Percentiles rank a stretch among this genome's conserved stretches.
phyloP scores from a whole-genome alignment of 78 protist species.

The Dictyostelium discoideum region DNA sequence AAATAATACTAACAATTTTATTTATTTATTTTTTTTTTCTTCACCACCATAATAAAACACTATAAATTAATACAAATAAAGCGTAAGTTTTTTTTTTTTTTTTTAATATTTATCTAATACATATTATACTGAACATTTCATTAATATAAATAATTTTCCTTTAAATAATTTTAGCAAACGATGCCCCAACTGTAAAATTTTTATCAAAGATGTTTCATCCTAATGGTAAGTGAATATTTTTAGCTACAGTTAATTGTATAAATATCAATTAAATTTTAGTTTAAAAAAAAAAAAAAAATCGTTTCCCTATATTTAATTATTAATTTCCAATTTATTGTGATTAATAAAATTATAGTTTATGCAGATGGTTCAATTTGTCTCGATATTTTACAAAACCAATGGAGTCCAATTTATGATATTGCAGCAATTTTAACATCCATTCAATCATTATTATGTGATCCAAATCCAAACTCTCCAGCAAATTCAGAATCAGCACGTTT shows the following conservation, averaged over 20 bases:
- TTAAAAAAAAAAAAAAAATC: neutral
- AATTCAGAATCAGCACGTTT: conserved; percentile 98
- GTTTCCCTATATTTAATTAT: neutral
- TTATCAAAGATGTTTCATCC: conserved; percentile 98
- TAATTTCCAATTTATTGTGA: neutral
- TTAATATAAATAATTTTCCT: neutral
- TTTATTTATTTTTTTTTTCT: neutral
- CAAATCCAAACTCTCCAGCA: conserved; percentile 99
- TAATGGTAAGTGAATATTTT: conserved; percentile 84
- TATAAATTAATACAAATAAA: neutral
- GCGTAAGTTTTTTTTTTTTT: neutral
- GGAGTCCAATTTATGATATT: conserved; percentile 99
- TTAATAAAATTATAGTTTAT: conserved; percentile 88
- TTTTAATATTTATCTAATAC: too few species aligned
- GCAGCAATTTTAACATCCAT: conserved; percentile 99
- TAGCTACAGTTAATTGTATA: neutral
- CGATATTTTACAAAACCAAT: conserved; percentile 99
- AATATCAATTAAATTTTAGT: neutral
- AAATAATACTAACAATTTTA: neutral
- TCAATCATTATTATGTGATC: conserved; percentile 99
- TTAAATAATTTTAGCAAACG: conserved; percentile 90
- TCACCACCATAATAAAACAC: neutral
- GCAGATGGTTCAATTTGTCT: conserved; percentile 99
- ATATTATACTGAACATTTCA: neutral
- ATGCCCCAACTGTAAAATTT: conserved; percentile 98